phyloP scores from a whole-genome alignment of 2,329 filamentous ascomycete species.

The Nemania bipapillata region DNA sequence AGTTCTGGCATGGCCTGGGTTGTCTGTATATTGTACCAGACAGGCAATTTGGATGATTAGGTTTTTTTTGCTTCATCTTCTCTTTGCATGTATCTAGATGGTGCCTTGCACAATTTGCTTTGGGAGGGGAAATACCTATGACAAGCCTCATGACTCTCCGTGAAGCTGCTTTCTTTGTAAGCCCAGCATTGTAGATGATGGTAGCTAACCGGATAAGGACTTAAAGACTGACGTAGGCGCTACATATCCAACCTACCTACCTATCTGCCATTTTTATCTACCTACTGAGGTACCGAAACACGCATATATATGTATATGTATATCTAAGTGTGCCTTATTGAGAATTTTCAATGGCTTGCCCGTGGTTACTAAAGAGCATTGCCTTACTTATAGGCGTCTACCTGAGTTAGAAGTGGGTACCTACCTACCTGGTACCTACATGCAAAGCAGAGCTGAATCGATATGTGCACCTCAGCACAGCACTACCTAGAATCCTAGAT shows the following conservation, averaged over 20 bases:
- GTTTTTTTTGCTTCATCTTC: background rate
- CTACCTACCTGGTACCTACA: no score
- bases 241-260: background rate
- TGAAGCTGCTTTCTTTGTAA: no score
- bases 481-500: no score
- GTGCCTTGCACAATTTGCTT: background rate
- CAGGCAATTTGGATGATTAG: constrained; percentile 13
- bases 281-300: no score
- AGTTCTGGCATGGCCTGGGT: background rate
- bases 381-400: no score
- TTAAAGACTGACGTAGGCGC: background rate
- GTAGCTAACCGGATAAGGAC: background rate
- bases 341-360: no score
- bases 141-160: background rate
- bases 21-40: background rate
- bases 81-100: background rate
- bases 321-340: no score
- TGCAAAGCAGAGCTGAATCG: no score
- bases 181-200: no score
- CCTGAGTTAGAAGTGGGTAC: no score
- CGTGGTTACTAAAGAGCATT: no score
- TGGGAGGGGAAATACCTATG: background rate
- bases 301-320: background rate
- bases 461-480: no score
- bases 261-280: background rate